Base-by-base conservation (phyloP, 139 green algal species). In the Protoeuglena noctilucae region DNA sequence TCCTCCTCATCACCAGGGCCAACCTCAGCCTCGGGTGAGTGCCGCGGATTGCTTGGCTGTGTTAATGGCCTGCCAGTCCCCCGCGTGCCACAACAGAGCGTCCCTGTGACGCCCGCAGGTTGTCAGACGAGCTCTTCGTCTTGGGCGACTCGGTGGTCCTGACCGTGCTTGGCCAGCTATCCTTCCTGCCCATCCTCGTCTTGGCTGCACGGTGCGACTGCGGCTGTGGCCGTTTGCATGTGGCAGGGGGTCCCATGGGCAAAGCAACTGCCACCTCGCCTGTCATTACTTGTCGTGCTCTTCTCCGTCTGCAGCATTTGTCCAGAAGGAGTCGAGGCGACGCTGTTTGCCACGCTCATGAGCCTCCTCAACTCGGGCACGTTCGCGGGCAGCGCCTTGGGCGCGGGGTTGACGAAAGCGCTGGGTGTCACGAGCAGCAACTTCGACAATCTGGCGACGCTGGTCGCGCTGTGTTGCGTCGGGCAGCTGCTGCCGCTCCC, bases 341-440 rank as follows among this genome's bases (percentile, higher is more conserved):
- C 88, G 0, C 76, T 98, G 5, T 98, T 96, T 72, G 90, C 90
- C 6, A 85, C 85, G 1, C 73, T 98, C 22, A 98, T 96, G 89
- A 79, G 53, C 4, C 66, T 97, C 1, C 66, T 85, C 26, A 97
- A 97, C 61, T 76, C 70, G 28, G 88, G 81, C 26, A 40, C 48
- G 9, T 85, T 85, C 31, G 26, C 67, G 0, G 80, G 78, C 2
- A 68, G 60, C 17, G 60, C 72, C 0, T 52, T 92, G 5, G 87
- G 86, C 0, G 76, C 72, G 0, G 53, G 40, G 3, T 66, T 95
- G 1, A 97, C 88, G 0, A 62, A 61, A 79, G 6, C 7, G 12
- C 65, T 87, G 46, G 77, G 74, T 5, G 70, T 88, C 3, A 89
- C 78, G 1, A 67, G 63, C 2, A 54, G 67, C 6, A 62, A 93